Evolutionary conservation across 2,329 filamentous ascomycete genomes (phyloP), one percentile per base, ranked within the genome.

Genomic region (Colletotrichum sp.): DNA sequence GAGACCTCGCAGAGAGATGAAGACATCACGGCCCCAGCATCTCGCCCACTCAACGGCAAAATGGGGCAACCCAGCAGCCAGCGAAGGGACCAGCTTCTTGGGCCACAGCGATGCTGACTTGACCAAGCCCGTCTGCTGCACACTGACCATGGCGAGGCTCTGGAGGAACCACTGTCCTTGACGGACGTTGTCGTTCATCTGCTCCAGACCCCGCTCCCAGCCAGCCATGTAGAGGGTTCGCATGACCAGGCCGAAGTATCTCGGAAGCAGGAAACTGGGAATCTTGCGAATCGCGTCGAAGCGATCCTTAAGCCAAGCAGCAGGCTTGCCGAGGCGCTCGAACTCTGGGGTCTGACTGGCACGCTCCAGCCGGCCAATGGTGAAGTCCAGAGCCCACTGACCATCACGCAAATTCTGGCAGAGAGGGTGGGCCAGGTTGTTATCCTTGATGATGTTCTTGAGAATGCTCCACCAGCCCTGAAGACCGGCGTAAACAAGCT

Each of bases 401-500:
- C 97, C 97, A 78, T 98, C 92, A 67, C 97, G 93, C 7, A 99
- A 90, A 81, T 99, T 96, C 81, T 98, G 94, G 84, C 96, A 99
- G 13, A 99, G 90, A 1, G 97, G 95, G 82, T 99, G 97, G 1
- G 95, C 97, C 10, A 99, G 91, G 82, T 99, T 93, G 83, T 99
- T 99, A 78, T 97, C 93, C 67, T 90, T 91, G 80, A 99, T 95
- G 77, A 99, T 94, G 73, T 94, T 90, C 80, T 95, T 93, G 57
- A 99, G 87, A 1, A 98, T 88, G 83, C 96, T 98, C 96, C 96
- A 98, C 96, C 97, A 99, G 49, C 98, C 98, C 84, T 99, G 97
- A n/a, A 99, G 89, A 76, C 97, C 97, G 76, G 96, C 96, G 84
- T 99, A 99, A 3, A 98, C 95, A 57, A 98, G 90, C 75, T 94